These are phyloP conservation scores for Pelargonium cotyledonis DNA, from an alignment of 441 rosid genomes.

Conservation along the genomic window DNA sequence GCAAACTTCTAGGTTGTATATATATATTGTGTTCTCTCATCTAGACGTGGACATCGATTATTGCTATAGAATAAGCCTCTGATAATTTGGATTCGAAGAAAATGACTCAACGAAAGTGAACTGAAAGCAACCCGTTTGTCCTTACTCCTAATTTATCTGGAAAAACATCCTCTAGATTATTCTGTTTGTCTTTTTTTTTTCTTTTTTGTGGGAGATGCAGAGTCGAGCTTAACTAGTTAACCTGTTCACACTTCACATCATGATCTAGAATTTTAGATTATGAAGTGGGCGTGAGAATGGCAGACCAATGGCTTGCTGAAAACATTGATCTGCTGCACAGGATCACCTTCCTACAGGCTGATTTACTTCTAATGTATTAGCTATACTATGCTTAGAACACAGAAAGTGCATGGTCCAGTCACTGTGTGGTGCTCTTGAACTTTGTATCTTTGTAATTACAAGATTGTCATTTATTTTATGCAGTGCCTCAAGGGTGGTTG, in stretches of 20 bases:
- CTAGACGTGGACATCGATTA: conserved; percentile 12
- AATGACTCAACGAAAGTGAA: conserved; percentile 15
- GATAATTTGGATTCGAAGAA: background rate
- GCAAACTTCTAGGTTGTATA: conserved; percentile 21
- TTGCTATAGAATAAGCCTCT: background rate
- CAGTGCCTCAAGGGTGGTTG: too few species aligned
- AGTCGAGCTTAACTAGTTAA: background rate
- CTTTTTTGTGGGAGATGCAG: background rate
- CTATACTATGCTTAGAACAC: too few species aligned
- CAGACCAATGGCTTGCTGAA: too few species aligned
- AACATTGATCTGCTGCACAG: too few species aligned
- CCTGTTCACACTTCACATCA: background rate
- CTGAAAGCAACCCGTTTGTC: conserved; percentile 21
- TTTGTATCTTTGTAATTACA: too few species aligned
- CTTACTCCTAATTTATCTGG: background rate
- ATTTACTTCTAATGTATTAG: too few species aligned
- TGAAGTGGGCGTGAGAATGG: background rate
- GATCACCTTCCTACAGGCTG: too few species aligned
- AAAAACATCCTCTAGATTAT: background rate
- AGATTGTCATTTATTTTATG: too few species aligned
- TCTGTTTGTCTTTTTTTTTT: background rate
- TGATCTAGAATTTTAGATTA: background rate
- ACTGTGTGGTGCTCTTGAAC: too few species aligned
- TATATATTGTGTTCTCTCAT: conserved; percentile 13
- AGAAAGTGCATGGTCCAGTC: too few species aligned